Conservation (phyloP, 306 rosid species). For the Begonia fuchsioides region DNA sequence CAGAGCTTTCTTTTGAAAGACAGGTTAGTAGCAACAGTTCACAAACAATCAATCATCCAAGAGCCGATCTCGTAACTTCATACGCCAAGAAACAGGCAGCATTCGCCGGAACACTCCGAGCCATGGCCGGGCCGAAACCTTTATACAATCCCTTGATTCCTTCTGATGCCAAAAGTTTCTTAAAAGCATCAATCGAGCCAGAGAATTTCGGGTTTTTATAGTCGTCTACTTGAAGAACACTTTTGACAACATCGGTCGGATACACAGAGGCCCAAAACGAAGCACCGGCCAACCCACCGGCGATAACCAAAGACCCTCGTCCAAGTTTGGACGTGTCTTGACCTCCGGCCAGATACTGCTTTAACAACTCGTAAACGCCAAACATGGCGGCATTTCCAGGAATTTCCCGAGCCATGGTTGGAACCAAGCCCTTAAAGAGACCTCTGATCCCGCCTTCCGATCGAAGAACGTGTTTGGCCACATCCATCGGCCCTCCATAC, state of each 20-base stretch:
- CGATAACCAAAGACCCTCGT: constrained; percentile 53
- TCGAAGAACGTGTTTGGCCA: constrained; percentile 64
- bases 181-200: constrained; percentile 72
- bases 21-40: no score
- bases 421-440: constrained; percentile 79
- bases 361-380: constrained; percentile 65
- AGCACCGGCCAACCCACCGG: constrained; percentile 87
- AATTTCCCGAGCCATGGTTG: constrained; percentile 83
- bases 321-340: constrained; percentile 62
- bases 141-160: constrained; percentile 72
- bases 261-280: constrained; percentile 58
- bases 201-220: constrained; percentile 64
- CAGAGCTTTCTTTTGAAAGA: no score
- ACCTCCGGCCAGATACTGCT: constrained; percentile 76
- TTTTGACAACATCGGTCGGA: constrained; percentile 87
- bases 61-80: constrained; percentile 70
- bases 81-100: constrained; percentile 99
- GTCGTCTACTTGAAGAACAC: constrained; percentile 85
- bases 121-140: constrained; percentile 95
- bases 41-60: constrained; percentile 24
- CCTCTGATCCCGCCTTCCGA: constrained; percentile 78
- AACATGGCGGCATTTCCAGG: constrained; percentile 90
- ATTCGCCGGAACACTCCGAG: constrained; percentile 77
- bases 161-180: constrained; percentile 55
- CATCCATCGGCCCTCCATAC: constrained; percentile 93